These are phyloP conservation scores for Crataegus laevigata DNA, from an alignment of 306 rosid species.

Conservation along the genomic window DNA sequence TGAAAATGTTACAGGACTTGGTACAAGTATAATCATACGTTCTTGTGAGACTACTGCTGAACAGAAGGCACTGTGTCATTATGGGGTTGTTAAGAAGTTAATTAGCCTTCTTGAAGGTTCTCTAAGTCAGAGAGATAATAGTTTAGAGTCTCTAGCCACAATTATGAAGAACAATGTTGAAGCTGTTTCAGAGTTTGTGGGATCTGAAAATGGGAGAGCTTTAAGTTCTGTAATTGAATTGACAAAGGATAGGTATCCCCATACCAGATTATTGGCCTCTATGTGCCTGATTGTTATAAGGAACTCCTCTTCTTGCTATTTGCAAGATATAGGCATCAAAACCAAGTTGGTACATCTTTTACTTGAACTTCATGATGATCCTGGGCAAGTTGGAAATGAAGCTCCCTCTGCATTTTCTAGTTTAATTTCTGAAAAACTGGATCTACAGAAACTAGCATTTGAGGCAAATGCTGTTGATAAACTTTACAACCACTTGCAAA, in stretches of 20 bases:
- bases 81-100: slow-evolving; percentile 67
- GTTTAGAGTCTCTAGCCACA: slow-evolving; percentile 80
- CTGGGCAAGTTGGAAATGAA: slow-evolving; percentile 89
- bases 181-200: slow-evolving; percentile 64
- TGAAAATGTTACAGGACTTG: slow-evolving; percentile 80
- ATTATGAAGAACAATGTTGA: slow-evolving; percentile 52
- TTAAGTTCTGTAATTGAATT: slow-evolving; percentile 62
- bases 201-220: slow-evolving; percentile 49
- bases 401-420: slow-evolving; percentile 68
- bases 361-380: slow-evolving; percentile 91
- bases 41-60: slow-evolving; percentile 63
- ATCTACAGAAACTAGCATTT: slow-evolving; percentile 82
- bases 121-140: slow-evolving; percentile 73
- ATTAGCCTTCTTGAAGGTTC: slow-evolving; percentile 72
- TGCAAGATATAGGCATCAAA: slow-evolving; percentile 74
- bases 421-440: slow-evolving; percentile 69
- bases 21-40: slow-evolving; percentile 81
- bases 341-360: slow-evolving; percentile 67
- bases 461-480: slow-evolving; percentile 90
- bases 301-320: slow-evolving; percentile 60
- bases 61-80: slow-evolving; percentile 49
- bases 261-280: slow-evolving; percentile 78
- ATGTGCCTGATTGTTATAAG: slow-evolving; percentile 72
- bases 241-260: slow-evolving; percentile 61
- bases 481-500: slow-evolving; percentile 61